A percentile compares a stretch with the other conserved stretches of the same genome.
Evolutionary conservation across 495 filamentous ascomycete genomes (phyloP).

Genomic region (Podospora pseudopauciseta): DNA sequence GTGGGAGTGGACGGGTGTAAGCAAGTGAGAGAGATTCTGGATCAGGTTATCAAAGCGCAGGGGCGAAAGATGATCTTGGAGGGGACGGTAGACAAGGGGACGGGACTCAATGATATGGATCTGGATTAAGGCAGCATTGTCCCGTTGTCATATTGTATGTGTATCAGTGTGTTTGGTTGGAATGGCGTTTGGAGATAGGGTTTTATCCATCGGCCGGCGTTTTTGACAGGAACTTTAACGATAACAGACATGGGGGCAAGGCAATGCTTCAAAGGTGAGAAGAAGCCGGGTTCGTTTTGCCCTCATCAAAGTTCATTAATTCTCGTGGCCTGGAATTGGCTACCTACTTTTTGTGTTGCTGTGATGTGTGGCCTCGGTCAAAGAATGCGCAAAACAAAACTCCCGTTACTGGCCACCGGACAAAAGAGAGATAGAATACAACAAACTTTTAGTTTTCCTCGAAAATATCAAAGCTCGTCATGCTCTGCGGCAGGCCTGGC

Average conservation of each 20-base stretch:
- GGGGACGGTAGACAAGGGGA: slow-evolving; percentile 46
- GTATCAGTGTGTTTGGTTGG: background rate
- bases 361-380: background rate
- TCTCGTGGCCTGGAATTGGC: background rate
- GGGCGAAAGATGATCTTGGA: slow-evolving; percentile 62
- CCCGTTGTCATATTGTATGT: background rate
- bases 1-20: slow-evolving; percentile 90
- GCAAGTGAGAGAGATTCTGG: slow-evolving; percentile 74
- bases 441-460: background rate
- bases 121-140: slow-evolving; percentile 28
- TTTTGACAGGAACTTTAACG: background rate
- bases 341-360: background rate
- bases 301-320: background rate
- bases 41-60: slow-evolving; percentile 62
- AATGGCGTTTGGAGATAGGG: background rate
- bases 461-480: slow-evolving; percentile 41
- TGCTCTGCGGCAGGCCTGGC: slow-evolving; percentile 28
- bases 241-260: background rate
- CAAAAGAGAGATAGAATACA: background rate
- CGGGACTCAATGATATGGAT: slow-evolving; percentile 42
- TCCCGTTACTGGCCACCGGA: background rate
- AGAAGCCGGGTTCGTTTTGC: background rate
- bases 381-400: background rate
- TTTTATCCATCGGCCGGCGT: background rate
- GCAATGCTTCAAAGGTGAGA: background rate